These are phyloP conservation scores for Tricholoma saponaceum DNA, from an alignment of 768 basidiomycete species.

Conservation along the genomic window DNA sequence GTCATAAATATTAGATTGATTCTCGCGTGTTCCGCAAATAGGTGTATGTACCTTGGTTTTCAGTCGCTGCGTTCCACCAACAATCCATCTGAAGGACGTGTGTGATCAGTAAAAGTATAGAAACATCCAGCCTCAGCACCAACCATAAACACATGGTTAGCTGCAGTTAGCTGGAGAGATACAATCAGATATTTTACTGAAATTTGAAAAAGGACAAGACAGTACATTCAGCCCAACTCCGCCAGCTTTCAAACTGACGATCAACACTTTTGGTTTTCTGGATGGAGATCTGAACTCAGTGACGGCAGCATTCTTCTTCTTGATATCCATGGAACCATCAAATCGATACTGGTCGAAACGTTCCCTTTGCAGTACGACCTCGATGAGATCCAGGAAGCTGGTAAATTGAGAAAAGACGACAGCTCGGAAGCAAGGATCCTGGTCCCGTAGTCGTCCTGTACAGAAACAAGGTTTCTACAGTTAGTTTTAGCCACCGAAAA, in stretches of 20 bases:
- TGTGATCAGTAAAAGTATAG: constrained; percentile 3
- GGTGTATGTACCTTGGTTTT: constrained; percentile 61
- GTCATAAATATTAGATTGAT: background rate
- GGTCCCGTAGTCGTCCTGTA: constrained; percentile 55
- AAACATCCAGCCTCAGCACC: constrained; percentile 9
- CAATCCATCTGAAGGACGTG: constrained; percentile 69
- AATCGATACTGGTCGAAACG: constrained; percentile 70
- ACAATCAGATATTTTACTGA: background rate
- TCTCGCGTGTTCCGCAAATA: background rate
- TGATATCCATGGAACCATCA: constrained; percentile 90
- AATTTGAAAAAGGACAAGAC: constrained; percentile 14
- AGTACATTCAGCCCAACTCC: constrained; percentile 84
- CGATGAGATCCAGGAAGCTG: constrained; percentile 80
- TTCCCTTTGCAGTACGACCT: constrained; percentile 66
- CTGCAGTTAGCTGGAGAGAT: constrained; percentile 56
- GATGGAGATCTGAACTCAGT: constrained; percentile 71
- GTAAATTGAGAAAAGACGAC: constrained; percentile 93
- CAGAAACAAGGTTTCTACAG: background rate
- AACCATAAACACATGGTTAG: constrained; percentile 87
- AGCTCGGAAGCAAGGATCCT: constrained; percentile 76
- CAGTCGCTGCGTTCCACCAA: constrained; percentile 87
- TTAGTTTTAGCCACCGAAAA: background rate
- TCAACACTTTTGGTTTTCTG: constrained; percentile 68
- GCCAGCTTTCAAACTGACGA: constrained; percentile 84
- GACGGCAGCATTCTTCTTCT: constrained; percentile 72